phyloP scores from a whole-genome alignment of 768 basidiomycete genomes.

The Hypsizygus marmoreus region DNA sequence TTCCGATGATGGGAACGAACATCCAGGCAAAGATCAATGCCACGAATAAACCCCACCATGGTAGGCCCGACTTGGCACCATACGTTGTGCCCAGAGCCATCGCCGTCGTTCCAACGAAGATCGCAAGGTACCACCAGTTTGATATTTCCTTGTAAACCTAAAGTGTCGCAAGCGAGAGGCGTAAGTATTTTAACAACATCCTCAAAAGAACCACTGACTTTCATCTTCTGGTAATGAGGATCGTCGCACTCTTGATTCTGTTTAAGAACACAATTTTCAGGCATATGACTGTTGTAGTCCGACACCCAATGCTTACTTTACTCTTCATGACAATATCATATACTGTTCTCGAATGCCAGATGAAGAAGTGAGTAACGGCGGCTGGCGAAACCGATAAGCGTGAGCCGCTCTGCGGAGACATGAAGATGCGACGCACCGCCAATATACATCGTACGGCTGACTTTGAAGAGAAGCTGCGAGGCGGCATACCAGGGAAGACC shows the following conservation, averaged over 20 bases:
- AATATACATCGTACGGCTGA: slow-evolving; percentile 39
- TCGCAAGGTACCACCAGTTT: slow-evolving; percentile 36
- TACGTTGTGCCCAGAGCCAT: slow-evolving; percentile 37
- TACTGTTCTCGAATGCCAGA: slow-evolving; percentile 49
- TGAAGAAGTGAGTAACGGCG: slow-evolving; percentile 46
- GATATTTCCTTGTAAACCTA: slow-evolving; percentile 36
- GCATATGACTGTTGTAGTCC: slow-evolving; percentile 24
- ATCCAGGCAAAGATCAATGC: slow-evolving; percentile 48
- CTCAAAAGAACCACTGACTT: slow-evolving; percentile 16
- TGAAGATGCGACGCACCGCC: slow-evolving; percentile 25
- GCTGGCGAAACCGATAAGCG: slow-evolving; percentile 21
- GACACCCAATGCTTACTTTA: slow-evolving; percentile 10
- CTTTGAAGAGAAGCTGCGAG: slow-evolving; percentile 40
- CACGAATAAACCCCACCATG: slow-evolving; percentile 39
- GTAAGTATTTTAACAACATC: not conserved
- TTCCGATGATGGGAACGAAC: slow-evolving; percentile 50
- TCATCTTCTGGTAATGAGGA: slow-evolving; percentile 40
- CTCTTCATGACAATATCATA: slow-evolving; percentile 34
- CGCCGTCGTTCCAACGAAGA: slow-evolving; percentile 31
- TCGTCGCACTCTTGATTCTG: slow-evolving; percentile 37
- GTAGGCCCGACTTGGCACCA: slow-evolving; percentile 35
- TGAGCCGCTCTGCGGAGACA: too few species aligned
- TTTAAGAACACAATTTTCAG: slow-evolving; percentile 30
- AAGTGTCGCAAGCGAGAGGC: not conserved
- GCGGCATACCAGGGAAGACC: slow-evolving; percentile 45